Conservation (phyloP, 495 filamentous ascomycete species). For the Viridothelium virens region DNA sequence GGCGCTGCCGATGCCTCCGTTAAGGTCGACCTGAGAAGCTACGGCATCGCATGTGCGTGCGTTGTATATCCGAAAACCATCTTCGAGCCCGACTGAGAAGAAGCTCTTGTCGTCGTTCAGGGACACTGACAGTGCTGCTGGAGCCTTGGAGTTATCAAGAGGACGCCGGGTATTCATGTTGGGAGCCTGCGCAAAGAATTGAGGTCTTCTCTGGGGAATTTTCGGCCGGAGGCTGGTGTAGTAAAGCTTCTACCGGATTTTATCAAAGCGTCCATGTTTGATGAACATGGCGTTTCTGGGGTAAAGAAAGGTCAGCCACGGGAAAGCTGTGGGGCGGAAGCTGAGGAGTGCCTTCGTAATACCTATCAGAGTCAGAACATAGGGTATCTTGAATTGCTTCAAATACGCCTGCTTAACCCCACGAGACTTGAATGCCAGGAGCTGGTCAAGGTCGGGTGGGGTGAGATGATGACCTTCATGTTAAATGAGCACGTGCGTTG, state of each 20-base stretch:
- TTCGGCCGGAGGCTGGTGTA: no score
- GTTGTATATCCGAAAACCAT: constrained; percentile 46
- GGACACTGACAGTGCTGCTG: constrained; percentile 69
- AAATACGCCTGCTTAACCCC: no score
- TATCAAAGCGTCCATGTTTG: not conserved
- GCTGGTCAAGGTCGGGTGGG: not conserved
- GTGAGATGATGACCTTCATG: not conserved
- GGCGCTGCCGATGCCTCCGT: constrained; percentile 62
- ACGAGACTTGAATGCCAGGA: no score
- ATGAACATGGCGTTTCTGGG: constrained; percentile 6
- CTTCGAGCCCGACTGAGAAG: constrained; percentile 83
- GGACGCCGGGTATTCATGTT: constrained; percentile 82
- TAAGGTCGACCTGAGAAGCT: constrained; percentile 15
- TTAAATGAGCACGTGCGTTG: not conserved
- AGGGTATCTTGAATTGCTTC: no score
- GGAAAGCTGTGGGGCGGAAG: not conserved
- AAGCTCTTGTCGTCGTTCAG: constrained; percentile 84
- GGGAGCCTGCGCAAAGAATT: not conserved
- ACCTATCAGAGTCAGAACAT: no score
- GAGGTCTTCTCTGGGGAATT: no score
- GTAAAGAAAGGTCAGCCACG: not conserved
- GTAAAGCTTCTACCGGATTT: not conserved
- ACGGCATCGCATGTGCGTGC: constrained; percentile 13
- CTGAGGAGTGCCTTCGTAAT: no score
- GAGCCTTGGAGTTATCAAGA: constrained; percentile 67